A percentile compares a stretch with the other conserved stretches of the same genome.
Evolutionary conservation across 495 filamentous ascomycete genomes (phyloP).

Genomic region (Cercophora sp.): DNA sequence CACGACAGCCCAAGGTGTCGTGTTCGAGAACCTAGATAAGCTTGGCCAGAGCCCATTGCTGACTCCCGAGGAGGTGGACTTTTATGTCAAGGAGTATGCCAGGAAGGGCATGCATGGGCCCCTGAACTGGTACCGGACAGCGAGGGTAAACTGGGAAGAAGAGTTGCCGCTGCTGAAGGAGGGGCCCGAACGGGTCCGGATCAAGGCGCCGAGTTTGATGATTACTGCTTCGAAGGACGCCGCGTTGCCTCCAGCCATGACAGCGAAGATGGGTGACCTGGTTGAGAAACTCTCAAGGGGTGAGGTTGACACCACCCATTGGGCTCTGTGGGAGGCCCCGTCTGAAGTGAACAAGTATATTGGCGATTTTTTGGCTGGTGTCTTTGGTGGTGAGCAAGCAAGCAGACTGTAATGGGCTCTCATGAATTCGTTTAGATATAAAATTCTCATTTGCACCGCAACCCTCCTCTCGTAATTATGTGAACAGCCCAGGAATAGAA

Average conservation of each 20-base stretch:
- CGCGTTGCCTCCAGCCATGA: constrained; percentile 63
- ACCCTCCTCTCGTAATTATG: too few species aligned
- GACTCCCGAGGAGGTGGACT: constrained; percentile 66
- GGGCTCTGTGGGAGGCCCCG: constrained; percentile 64
- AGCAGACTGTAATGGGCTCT: constrained; percentile 21
- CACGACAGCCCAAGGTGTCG: constrained; percentile 51
- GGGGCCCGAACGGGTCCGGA: constrained; percentile 22
- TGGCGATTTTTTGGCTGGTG: constrained; percentile 31
- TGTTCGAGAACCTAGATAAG: constrained; percentile 43
- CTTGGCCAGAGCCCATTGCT: constrained; percentile 55
- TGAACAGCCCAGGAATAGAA: too few species aligned
- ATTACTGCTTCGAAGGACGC: constrained; percentile 66
- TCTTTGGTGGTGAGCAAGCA: constrained; percentile 14
- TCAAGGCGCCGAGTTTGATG: constrained; percentile 69
- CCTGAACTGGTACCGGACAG: constrained; percentile 81
- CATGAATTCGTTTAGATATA: not conserved
- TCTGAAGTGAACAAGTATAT: constrained; percentile 45
- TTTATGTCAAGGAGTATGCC: constrained; percentile 66
- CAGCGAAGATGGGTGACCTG: constrained; percentile 60
- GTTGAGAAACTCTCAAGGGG: constrained; percentile 57
- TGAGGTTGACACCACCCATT: constrained; percentile 62
- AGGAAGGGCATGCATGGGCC: constrained; percentile 72
- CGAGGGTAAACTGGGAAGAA: constrained; percentile 68
- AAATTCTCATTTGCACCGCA: too few species aligned
- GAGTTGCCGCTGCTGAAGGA: constrained; percentile 50